Percentiles rank a stretch among this genome's conserved stretches.
phyloP scores from a whole-genome alignment of 495 filamentous ascomycete species.

The Aspergillus wentii region DNA sequence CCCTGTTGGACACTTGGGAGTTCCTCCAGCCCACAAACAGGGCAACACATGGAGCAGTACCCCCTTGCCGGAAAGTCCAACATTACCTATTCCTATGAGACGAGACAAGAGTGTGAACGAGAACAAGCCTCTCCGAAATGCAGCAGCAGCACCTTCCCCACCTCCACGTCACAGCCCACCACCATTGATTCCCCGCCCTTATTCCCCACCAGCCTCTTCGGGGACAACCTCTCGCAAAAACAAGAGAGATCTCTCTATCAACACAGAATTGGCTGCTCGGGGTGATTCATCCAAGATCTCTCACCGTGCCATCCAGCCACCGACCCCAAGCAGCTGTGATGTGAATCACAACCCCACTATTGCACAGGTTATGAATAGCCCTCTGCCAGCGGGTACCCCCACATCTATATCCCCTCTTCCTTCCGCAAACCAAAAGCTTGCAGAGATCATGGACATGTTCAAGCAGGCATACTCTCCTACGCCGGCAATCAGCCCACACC shows the following conservation, averaged over 20 bases:
- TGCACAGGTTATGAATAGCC: slow-evolving; percentile 42
- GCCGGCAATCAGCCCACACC: slow-evolving; percentile 25
- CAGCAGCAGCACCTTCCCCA: slow-evolving; percentile 6
- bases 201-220: slow-evolving; percentile 8
- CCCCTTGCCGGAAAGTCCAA: slow-evolving; percentile 39
- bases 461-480: slow-evolving; percentile 32
- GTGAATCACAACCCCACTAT: slow-evolving; percentile 32
- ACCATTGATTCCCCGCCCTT: slow-evolving; percentile 10
- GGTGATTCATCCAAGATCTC: slow-evolving; percentile 27
- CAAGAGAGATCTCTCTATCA: slow-evolving; percentile 39
- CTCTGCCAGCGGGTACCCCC: slow-evolving; percentile 25
- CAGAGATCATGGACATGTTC: slow-evolving; percentile 43
- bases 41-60: slow-evolving; percentile 32
- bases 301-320: slow-evolving; percentile 38
- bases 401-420: slow-evolving; percentile 18
- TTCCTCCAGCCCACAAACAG: slow-evolving; percentile 35
- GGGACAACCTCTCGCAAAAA: slow-evolving; percentile 28
- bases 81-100: slow-evolving; percentile 21
- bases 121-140: slow-evolving; percentile 2
- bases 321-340: slow-evolving; percentile 27
- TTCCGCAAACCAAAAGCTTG: slow-evolving; percentile 20
- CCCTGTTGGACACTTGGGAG: slow-evolving; percentile 22
- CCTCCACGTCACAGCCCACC: slow-evolving; percentile 10
- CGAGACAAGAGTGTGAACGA: slow-evolving; percentile 7
- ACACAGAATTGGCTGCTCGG: slow-evolving; percentile 32